Percentiles rank a stretch among this genome's conserved stretches.
phyloP scores from a whole-genome alignment of 2,329 filamentous ascomycete genomes.

The Xylaria sp. region DNA sequence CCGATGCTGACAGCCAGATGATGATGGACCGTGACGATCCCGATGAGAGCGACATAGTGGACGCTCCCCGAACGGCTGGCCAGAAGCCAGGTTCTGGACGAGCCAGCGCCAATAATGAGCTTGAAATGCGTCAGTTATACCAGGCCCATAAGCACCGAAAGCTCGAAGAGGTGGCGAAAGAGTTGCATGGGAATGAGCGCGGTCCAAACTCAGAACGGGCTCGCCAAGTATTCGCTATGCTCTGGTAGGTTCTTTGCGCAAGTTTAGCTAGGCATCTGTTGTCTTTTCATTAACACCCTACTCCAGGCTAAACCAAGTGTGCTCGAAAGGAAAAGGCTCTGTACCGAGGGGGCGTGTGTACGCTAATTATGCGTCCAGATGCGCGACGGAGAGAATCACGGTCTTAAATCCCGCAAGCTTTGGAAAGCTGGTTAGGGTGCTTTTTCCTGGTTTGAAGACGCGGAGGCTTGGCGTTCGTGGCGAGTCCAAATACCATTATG shows the following conservation, averaged over 20 bases:
- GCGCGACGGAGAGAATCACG: slow-evolving; percentile 91
- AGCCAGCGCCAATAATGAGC: slow-evolving; percentile 81
- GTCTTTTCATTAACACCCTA: slow-evolving; percentile 44
- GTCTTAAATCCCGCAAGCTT: slow-evolving; percentile 97
- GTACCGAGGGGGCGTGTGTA: slow-evolving; percentile 94
- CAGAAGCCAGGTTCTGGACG: slow-evolving; percentile 69
- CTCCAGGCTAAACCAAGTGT: slow-evolving; percentile 77
- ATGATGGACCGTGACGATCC: slow-evolving; percentile 69
- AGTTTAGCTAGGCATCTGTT: background rate
- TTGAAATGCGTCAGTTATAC: slow-evolving; percentile 82
- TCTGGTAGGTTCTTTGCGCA: slow-evolving; percentile 70
- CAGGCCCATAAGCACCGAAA: slow-evolving; percentile 73
- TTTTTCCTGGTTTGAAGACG: slow-evolving; percentile 95
- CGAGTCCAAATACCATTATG: slow-evolving; percentile 98
- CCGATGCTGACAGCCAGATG: slow-evolving; percentile 69
- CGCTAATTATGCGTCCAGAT: slow-evolving; percentile 92
- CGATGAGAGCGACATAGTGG: slow-evolving; percentile 66
- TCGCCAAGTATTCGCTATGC: slow-evolving; percentile 88
- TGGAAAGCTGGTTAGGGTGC: slow-evolving; percentile 94
- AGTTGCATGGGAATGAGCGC: slow-evolving; percentile 81
- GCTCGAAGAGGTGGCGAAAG: slow-evolving; percentile 77
- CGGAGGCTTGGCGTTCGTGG: slow-evolving; percentile 90
- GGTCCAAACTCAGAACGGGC: slow-evolving; percentile 85
- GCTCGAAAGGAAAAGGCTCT: slow-evolving; percentile 80
- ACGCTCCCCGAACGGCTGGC: slow-evolving; percentile 55